Conservation (phyloP, 1,139 yeast species). For the Zygosaccharomyces sapae region DNA sequence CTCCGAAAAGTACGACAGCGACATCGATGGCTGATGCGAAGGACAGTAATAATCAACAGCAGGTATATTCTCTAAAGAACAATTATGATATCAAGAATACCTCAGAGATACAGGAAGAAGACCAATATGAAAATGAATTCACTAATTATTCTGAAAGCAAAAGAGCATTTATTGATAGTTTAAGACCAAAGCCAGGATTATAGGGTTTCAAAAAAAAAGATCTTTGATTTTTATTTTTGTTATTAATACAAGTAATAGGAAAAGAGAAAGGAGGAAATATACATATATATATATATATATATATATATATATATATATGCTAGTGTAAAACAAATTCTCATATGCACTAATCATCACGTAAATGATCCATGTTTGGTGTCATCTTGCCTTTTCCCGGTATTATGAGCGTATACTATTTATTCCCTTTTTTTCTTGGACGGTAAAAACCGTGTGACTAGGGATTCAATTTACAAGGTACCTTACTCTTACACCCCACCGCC, state of each 20-base stretch:
- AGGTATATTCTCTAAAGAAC: conserved; percentile 33
- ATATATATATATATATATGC: neutral
- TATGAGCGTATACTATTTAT: neutral
- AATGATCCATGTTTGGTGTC: neutral
- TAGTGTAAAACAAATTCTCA: neutral
- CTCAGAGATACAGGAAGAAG: conserved; percentile 39
- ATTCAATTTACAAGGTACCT: no score
- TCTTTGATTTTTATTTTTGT: conserved; percentile 3
- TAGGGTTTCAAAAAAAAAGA: neutral
- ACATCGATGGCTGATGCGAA: conserved; percentile 8
- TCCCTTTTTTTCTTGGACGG: neutral
- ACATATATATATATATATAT: neutral
- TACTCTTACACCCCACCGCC: no score
- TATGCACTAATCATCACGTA: neutral
- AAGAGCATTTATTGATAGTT: conserved; percentile 38
- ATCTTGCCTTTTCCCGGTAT: no score
- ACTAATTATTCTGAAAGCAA: conserved; percentile 40
- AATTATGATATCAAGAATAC: conserved; percentile 36
- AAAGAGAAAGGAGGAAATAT: neutral
- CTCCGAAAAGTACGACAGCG: conserved; percentile 23
- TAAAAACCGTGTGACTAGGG: no score
- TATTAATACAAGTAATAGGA: neutral
- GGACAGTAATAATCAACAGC: conserved; percentile 16
- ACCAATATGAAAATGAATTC: conserved; percentile 42
- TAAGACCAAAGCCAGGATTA: conserved; percentile 35